phyloP scores from a whole-genome alignment of 2,329 filamentous ascomycete species.

The Aspergillus fumigatus region DNA sequence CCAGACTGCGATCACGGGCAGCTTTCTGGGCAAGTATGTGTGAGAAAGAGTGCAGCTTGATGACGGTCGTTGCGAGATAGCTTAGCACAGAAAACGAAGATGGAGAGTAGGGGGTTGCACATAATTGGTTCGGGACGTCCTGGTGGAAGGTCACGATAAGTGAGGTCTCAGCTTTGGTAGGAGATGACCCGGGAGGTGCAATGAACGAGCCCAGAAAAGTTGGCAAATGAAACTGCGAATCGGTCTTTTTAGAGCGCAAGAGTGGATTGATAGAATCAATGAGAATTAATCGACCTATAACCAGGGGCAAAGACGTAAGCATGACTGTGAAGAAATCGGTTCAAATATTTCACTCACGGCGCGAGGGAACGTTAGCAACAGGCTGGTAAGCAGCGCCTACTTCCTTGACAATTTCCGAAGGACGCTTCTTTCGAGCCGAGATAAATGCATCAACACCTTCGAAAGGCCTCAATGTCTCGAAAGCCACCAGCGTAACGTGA shows the following conservation, averaged over 20 bases:
- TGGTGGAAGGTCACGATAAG: slow-evolving; percentile 77
- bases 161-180: slow-evolving; percentile 49
- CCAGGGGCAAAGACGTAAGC: slow-evolving; percentile 4
- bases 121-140: slow-evolving; percentile 62
- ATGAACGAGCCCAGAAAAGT: slow-evolving; percentile 67
- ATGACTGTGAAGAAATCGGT: background rate
- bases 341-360: slow-evolving; percentile 21
- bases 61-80: slow-evolving; percentile 84
- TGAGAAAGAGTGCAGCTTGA: slow-evolving; percentile 66
- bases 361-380: slow-evolving; percentile 14
- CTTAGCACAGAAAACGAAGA: slow-evolving; percentile 66
- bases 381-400: slow-evolving; percentile 44
- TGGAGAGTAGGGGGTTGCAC: slow-evolving; percentile 49
- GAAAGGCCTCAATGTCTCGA: slow-evolving; percentile 65
- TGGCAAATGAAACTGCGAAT: slow-evolving; percentile 55
- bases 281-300: slow-evolving; percentile 65
- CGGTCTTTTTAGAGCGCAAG: slow-evolving; percentile 31
- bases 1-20: slow-evolving; percentile 70
- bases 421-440: slow-evolving; percentile 56
- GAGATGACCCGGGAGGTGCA: slow-evolving; percentile 44
- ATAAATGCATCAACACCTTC: slow-evolving; percentile 64
- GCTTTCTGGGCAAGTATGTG: slow-evolving; percentile 70
- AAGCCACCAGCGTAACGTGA: slow-evolving; percentile 72
- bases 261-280: slow-evolving; percentile 76
- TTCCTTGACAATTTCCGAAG: slow-evolving; percentile 56